Conservation (phyloP, 441 rosid genomes). For the Flueggea neowawraea region DNA sequence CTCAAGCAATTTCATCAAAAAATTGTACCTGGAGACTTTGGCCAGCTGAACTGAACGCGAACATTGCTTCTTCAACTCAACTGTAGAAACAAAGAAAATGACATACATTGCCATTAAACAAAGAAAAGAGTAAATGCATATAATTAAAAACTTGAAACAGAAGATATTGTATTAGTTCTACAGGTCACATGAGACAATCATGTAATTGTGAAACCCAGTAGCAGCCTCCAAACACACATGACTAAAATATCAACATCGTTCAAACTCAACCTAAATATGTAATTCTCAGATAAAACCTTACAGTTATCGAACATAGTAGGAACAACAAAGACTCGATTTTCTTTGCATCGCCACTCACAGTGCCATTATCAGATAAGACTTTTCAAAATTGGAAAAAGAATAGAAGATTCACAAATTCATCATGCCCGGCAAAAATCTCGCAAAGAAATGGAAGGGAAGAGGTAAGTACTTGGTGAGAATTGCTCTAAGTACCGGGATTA, state of each 20-base stretch:
- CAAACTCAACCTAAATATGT: slow-evolving; percentile 80
- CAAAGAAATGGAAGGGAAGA: too few relatives aligned
- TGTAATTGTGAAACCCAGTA: slow-evolving; percentile 53
- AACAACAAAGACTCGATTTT: slow-evolving; percentile 17
- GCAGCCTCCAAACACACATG: slow-evolving; percentile 89
- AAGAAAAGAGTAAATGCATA: too few relatives aligned
- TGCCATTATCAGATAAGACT: slow-evolving; percentile 18
- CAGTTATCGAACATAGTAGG: slow-evolving; percentile 88
- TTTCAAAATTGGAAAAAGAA: too few relatives aligned
- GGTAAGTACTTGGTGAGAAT: too few relatives aligned
- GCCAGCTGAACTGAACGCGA: slow-evolving; percentile 37
- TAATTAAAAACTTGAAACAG: too few relatives aligned
- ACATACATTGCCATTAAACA: background rate
- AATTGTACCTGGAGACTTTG: too few relatives aligned
- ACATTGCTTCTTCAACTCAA: slow-evolving; percentile 51
- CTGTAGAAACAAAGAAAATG: slow-evolving; percentile 19
- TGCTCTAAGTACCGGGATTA: too few relatives aligned
- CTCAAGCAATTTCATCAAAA: slow-evolving; percentile 43
- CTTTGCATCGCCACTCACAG: slow-evolving; percentile 17
- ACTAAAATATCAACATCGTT: slow-evolving; percentile 45
- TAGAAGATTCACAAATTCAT: too few relatives aligned
- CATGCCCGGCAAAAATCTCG: too few relatives aligned
- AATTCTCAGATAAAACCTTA: slow-evolving; percentile 53
- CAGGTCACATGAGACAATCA: too few relatives aligned
- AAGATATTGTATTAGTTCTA: too few relatives aligned